Percentiles rank a stretch among this genome's conserved stretches.
These are phyloP conservation scores for Fusarium clavum DNA, from an alignment of 2,329 filamentous ascomycete species.

Conservation along the genomic window DNA sequence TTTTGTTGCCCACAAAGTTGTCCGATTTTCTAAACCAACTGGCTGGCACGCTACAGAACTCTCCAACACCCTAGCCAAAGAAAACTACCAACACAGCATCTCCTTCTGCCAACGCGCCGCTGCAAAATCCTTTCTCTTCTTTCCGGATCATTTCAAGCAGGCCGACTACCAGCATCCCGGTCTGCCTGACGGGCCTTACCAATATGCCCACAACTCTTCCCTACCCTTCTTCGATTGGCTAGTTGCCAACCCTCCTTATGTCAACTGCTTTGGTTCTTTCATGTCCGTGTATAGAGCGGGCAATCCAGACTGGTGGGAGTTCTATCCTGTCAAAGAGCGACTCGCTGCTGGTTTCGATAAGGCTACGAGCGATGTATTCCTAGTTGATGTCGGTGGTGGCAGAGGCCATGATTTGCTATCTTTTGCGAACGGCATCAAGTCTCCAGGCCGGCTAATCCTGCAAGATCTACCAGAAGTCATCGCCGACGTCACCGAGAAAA, in stretches of 20 bases:
- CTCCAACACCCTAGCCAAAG: slow-evolving; percentile 19
- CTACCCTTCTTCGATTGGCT: slow-evolving; percentile 26
- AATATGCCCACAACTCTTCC: slow-evolving; percentile 18
- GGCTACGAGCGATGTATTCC: slow-evolving; percentile 10
- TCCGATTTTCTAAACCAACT: slow-evolving; percentile 6
- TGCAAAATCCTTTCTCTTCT: slow-evolving; percentile 12
- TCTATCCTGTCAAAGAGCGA: slow-evolving; percentile 22
- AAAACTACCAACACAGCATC: slow-evolving; percentile 28
- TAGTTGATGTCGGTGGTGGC: slow-evolving; percentile 37
- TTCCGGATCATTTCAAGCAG: slow-evolving; percentile 24
- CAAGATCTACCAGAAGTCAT: slow-evolving; percentile 40
- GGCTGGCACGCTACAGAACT: slow-evolving; percentile 26
- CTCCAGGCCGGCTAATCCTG: slow-evolving; percentile 20
- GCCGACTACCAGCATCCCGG: slow-evolving; percentile 17
- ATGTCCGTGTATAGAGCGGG: slow-evolving; percentile 28
- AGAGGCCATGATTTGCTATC: slow-evolving; percentile 36
- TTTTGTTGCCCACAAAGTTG: slow-evolving; percentile 23
- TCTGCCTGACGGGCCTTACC: slow-evolving; percentile 11
- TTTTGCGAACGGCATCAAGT: slow-evolving; percentile 12
- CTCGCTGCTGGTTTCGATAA: slow-evolving; percentile 8
- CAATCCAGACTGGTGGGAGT: slow-evolving; percentile 21
- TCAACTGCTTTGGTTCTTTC: slow-evolving; percentile 29
- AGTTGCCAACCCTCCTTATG: slow-evolving; percentile 14
- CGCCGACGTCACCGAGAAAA: slow-evolving; percentile 3
- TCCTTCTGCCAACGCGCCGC: slow-evolving; percentile 21